These are phyloP conservation scores for Sarcodon sp. DNA, from an alignment of 768 basidiomycete genomes.

Conservation along the genomic window DNA sequence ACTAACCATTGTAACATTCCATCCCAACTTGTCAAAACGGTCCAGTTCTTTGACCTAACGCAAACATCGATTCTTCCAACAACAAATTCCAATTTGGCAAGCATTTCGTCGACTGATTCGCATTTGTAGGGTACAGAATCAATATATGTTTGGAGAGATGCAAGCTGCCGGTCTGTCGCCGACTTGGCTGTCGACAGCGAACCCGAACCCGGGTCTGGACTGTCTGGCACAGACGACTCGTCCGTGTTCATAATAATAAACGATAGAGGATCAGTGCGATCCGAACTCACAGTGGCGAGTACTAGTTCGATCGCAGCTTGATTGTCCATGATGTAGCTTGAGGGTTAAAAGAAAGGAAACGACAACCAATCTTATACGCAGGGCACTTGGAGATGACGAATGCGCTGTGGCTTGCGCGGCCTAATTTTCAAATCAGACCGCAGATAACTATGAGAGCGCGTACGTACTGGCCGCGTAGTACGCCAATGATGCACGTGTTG, in stretches of 20 bases:
- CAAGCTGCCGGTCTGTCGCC: slow-evolving; percentile 43
- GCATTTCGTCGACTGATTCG: slow-evolving; percentile 64
- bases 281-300: slow-evolving; percentile 9
- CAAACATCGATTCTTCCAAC: slow-evolving; percentile 56
- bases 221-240: slow-evolving; percentile 33
- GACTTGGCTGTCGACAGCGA: slow-evolving; percentile 13
- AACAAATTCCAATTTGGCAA: slow-evolving; percentile 52
- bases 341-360: no score
- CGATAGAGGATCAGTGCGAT: slow-evolving; percentile 3
- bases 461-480: no score
- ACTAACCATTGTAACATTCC: slow-evolving; percentile 65
- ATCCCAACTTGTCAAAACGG: slow-evolving; percentile 65
- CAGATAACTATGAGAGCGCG: no score
- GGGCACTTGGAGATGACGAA: no score
- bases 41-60: slow-evolving; percentile 68
- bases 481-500: no score
- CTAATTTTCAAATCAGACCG: no score
- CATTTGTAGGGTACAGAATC: slow-evolving; percentile 60
- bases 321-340: no score
- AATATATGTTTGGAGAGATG: slow-evolving; percentile 52
- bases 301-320: no score
- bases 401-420: no score
- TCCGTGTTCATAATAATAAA: slow-evolving; percentile 42
- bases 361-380: no score
- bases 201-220: slow-evolving; percentile 21